Conservation (phyloP, 495 filamentous ascomycete species). For the Evansstolkia leycettana region DNA sequence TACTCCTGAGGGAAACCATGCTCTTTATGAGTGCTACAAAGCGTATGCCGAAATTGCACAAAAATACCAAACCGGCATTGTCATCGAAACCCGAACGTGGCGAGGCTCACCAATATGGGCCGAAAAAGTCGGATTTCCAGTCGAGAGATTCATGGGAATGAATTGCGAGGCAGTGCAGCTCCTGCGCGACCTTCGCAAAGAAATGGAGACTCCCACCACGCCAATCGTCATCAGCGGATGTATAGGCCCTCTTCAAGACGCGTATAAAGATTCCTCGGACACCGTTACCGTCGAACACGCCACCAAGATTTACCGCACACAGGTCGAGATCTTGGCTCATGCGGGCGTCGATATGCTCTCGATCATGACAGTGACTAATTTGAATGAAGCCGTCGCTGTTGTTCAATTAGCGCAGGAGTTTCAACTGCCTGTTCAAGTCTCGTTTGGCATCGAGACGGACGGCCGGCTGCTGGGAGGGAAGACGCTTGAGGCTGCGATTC, state of each 20-base stretch:
- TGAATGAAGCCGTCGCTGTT: neutral
- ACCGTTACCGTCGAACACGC: neutral
- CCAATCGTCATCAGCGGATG: neutral
- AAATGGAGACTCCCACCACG: neutral
- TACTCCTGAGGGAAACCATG: no score
- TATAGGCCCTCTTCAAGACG: neutral
- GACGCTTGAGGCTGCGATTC: no score
- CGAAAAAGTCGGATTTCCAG: no score
- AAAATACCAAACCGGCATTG: no score
- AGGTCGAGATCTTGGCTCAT: neutral
- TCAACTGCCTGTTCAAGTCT: no score
- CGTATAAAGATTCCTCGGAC: neutral
- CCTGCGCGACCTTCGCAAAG: neutral
- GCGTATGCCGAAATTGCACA: no score
- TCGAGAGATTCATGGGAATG: slow-evolving; percentile 3
- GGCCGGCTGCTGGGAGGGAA: no score
- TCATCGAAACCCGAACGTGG: no score
- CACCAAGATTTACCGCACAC: neutral
- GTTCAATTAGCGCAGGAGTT: no score
- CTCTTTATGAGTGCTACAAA: no score
- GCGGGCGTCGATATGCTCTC: neutral
- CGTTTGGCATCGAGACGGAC: no score
- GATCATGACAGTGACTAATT: neutral
- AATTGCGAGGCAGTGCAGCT: neutral
- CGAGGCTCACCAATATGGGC: no score